These are phyloP conservation scores for Cladochytrium replicatum DNA, from an alignment of 192 early-diverging fungal genomes.

Conservation along the genomic window DNA sequence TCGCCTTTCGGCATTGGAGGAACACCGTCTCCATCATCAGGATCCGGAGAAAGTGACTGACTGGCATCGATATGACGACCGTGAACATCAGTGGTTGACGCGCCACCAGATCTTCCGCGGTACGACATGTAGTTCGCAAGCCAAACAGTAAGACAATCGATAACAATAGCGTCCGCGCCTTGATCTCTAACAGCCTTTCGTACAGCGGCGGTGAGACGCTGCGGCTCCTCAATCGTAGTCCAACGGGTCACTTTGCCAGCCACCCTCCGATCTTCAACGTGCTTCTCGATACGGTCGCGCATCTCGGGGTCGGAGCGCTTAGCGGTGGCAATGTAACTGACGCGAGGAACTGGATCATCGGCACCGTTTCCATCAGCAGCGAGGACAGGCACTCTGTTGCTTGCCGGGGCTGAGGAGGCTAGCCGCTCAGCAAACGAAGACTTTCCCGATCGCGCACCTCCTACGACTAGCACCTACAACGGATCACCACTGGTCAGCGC, in stretches of 20 bases:
- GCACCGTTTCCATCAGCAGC: too few relatives aligned
- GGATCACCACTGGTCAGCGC: too few relatives aligned
- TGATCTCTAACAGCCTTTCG: neutral
- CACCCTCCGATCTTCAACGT: slow-evolving; percentile 5
- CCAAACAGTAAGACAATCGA: slow-evolving; percentile 21
- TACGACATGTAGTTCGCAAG: slow-evolving; percentile 13
- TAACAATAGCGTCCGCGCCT: slow-evolving; percentile 4
- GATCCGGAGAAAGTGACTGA: too few relatives aligned
- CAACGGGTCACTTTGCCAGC: neutral
- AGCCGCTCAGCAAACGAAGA: slow-evolving; percentile 20
- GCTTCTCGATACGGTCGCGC: slow-evolving; percentile 9
- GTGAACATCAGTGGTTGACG: too few relatives aligned
- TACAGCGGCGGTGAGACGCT: neutral
- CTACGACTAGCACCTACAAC: slow-evolving; percentile 16
- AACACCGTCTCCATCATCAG: too few relatives aligned
- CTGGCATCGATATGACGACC: too few relatives aligned
- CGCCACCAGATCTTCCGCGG: slow-evolving; percentile 3
- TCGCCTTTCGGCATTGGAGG: too few relatives aligned
- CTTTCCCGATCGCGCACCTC: slow-evolving; percentile 18
- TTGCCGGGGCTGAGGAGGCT: neutral
- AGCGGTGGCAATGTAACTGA: slow-evolving; percentile 14
- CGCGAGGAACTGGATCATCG: neutral
- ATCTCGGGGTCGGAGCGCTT: slow-evolving; percentile 16
- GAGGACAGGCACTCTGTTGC: neutral
- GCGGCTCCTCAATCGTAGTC: neutral